Percentiles rank a stretch among this genome's conserved stretches.
phyloP scores from a whole-genome alignment of 2,329 filamentous ascomycete species.

The Penicillium sp. region DNA sequence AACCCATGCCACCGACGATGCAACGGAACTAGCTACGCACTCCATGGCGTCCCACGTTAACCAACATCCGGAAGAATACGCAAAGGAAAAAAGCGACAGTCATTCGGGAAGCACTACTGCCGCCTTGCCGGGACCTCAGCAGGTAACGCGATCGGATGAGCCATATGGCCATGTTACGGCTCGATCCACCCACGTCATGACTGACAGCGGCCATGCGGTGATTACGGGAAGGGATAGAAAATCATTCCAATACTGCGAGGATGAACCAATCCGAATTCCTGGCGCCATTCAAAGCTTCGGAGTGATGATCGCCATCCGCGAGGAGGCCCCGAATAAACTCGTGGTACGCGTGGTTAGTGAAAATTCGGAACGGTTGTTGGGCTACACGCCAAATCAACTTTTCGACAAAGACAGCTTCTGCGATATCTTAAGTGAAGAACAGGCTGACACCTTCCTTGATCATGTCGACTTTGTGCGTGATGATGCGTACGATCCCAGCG shows the following conservation, averaged over 20 bases:
- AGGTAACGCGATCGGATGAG: conserved; percentile 27
- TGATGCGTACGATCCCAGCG: conserved; percentile 71
- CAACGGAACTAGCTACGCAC: conserved; percentile 19
- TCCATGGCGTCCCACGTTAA: conserved; percentile 19
- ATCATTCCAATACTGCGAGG: conserved; percentile 76
- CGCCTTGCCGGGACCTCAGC: not conserved
- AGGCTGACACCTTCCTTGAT: conserved; percentile 78
- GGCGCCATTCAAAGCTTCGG: conserved; percentile 80
- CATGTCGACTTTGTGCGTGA: conserved; percentile 87
- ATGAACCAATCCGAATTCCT: conserved; percentile 86
- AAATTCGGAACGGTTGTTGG: conserved; percentile 73
- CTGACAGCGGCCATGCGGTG: conserved; percentile 75
- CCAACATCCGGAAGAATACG: conserved; percentile 22
- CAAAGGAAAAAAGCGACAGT: conserved; percentile 9
- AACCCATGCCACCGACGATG: conserved; percentile 10
- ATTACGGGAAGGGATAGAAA: conserved; percentile 76
- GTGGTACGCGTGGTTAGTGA: conserved; percentile 75
- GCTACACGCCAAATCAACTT: conserved; percentile 73
- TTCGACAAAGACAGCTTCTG: conserved; percentile 75
- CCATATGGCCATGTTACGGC: conserved; percentile 60
- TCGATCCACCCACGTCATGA: conserved; percentile 76
- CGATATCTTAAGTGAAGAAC: conserved; percentile 81
- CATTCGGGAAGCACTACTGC: conserved; percentile 5
- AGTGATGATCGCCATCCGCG: conserved; percentile 68
- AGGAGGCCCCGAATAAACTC: conserved; percentile 65